Evolutionary conservation across 179 eudicot species (phyloP), one percentile per base, ranked within the genome.

Genomic region (Drosera spatulata): DNA sequence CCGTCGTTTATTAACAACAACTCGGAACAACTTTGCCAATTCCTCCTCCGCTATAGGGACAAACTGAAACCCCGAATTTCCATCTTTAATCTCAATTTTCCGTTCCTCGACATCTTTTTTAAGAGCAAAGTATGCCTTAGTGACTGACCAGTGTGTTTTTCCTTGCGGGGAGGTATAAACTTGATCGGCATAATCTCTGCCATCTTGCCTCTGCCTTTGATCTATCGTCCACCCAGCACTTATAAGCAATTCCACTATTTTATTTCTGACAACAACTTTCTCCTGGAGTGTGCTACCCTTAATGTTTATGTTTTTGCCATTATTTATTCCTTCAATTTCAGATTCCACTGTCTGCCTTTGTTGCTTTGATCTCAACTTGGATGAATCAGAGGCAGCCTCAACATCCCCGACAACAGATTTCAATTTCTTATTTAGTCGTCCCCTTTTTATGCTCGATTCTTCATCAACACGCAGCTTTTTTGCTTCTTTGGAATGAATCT

Each of bases 151-250:
- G 58, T 75, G 75, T 61, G 79, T 70, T 72, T 63, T 80, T 65
- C 96, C 95, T 6, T 67, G 56, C 10, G 73, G 75, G 42, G 78
- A 77, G 37, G 85, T 79, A 80, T 89, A 93, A 4, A 93, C 86
- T 11, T 93, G 75, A 60, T 93, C 99, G 5, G 41, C 39, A 61
- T 93, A 86, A 7, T 65, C 80, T 66, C 70, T 79, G 52, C 80
- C 58, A 50, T 50, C 69, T 33, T 40, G 55, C 74, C 99, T 76
- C 11, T 82, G 95, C 71, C 85, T 75, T 60, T 76, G 64, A 41
- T 93, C 82, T 66, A 88, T 63, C 61, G 77, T 84, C 99, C 99
- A 93, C 10, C 99, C 99, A 22, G 90, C 87, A 56, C 66, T 68
- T 15, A 38, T 47, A 49, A 93, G 81, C 86, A 89, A 77, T 14